Conservation (phyloP, 78 protist species). For the Dictyostelium citrinum region DNA sequence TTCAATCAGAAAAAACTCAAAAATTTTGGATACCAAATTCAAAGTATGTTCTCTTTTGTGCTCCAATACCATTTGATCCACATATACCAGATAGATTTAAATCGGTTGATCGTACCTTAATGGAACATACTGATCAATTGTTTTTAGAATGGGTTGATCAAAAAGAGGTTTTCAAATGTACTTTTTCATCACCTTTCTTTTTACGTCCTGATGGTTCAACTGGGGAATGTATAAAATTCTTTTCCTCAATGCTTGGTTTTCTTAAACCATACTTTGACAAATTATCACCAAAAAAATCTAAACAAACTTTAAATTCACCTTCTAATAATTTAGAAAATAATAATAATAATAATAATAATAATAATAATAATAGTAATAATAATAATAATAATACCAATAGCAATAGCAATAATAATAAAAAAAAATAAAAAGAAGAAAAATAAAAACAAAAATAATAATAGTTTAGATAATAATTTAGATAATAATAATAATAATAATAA, state of each 20-base stretch:
- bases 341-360: background rate
- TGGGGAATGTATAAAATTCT: constrained; percentile 17
- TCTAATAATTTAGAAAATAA: too few species aligned
- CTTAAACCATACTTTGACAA: background rate
- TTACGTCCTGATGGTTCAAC: background rate
- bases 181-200: background rate
- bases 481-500: too few species aligned
- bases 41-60: constrained; percentile 17
- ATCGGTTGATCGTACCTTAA: background rate
- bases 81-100: background rate
- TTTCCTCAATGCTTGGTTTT: background rate
- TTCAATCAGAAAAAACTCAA: background rate
- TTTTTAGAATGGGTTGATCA: constrained; percentile 45
- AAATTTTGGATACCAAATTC: constrained; percentile 55
- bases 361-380: background rate
- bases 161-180: background rate
- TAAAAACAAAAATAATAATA: background rate
- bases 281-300: background rate
- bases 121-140: constrained; percentile 31
- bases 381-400: background rate
- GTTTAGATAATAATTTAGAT: background rate
- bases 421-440: background rate
- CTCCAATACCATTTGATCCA: background rate
- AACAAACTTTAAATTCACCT: too few species aligned
- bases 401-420: background rate